Base-by-base conservation (phyloP, 1,284 basidiomycete species). In the Xerocomus alliaceus region DNA sequence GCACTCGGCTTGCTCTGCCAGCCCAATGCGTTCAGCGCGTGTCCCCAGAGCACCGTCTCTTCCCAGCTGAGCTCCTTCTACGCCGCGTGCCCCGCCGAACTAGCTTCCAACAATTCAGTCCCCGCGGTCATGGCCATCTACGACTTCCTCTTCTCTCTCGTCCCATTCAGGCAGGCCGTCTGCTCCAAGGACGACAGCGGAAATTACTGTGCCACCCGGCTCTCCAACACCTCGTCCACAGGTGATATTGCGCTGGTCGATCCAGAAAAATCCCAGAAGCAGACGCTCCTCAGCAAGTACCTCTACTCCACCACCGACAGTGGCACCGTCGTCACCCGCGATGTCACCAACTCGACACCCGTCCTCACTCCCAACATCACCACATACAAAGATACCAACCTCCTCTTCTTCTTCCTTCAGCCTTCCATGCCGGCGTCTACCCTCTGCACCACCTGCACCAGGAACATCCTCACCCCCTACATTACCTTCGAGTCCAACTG, bases 361-460 rank as follows among this genome's bases (percentile, higher is more conserved):
- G 76, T 77, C 41, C 67, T 84, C 46, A 69, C 80, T 22, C 91
- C 92, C 64, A 92, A 95, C 81, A 77, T 83, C 42, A 84, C 85
- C 15, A 88, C 87, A 20, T 94, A 86, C 82, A 71, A 78, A 61
- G 58, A 71, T 39, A 83, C 83, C 75, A 91, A 91, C 81, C 77
- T 96, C 55, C 80, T 87, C 44, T 96, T 94, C 90, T 80, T 97
- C 67, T 88, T 91, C 87, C 84, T 92, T 70, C 75, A 82, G 57
- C 79, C 89, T 47, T 66, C 72, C 65, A 80, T 86, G 74, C 41
- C 82, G 51, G 77, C 81, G 35, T 70, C 76, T 44, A 60, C 78
- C 41, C 87, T 96, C 58, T 97, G 95, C 87, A 89, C 84, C 4
- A 71, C 88, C 7, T 97, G 95, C 87, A 88, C 92, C 20, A 87